These are phyloP conservation scores for Blastocystis sp. DNA, from an alignment of 352 stramenopile genomes.

Conservation along the genomic window DNA sequence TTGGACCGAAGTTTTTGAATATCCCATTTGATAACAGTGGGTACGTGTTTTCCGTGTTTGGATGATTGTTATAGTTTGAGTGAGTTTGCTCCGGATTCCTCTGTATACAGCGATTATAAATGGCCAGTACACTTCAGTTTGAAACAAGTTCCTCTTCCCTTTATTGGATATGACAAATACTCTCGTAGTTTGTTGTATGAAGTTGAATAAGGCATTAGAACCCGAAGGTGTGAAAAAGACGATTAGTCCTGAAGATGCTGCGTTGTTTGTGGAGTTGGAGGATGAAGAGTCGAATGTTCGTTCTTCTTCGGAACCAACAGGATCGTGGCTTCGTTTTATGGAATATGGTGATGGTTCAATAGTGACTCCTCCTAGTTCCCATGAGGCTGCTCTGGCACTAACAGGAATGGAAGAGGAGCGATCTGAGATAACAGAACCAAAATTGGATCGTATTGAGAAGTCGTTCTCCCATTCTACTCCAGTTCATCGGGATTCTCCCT, in stretches of 20 bases:
- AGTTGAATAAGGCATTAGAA: neutral
- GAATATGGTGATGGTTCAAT: slow-evolving; percentile 6
- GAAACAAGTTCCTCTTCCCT: slow-evolving; percentile 11
- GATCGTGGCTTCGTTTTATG: slow-evolving; percentile 41
- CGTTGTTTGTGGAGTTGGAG: slow-evolving; percentile 7
- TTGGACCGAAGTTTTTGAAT: slow-evolving; percentile 47
- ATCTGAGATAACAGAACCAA: neutral
- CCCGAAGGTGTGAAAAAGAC: neutral
- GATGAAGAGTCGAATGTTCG: neutral
- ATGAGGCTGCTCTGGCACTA: neutral
- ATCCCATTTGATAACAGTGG: slow-evolving; percentile 33
- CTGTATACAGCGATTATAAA: slow-evolving; percentile 26
- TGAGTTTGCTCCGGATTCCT: slow-evolving; percentile 13
- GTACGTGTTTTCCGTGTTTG: neutral
- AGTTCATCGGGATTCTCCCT: neutral
- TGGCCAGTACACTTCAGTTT: slow-evolving; percentile 46
- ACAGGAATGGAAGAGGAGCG: neutral
- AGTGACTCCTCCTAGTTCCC: neutral
- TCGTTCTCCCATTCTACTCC: neutral
- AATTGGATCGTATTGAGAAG: slow-evolving; percentile 23
- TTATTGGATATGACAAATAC: slow-evolving; percentile 46
- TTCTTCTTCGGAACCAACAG: neutral
- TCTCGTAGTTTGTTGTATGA: neutral
- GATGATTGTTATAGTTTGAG: neutral
- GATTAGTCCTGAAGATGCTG: neutral